Percentiles rank a stretch among this genome's conserved stretches.
These are phyloP conservation scores for Andrographis paniculata DNA, from an alignment of 305 asterid genomes.

Conservation along the genomic window DNA sequence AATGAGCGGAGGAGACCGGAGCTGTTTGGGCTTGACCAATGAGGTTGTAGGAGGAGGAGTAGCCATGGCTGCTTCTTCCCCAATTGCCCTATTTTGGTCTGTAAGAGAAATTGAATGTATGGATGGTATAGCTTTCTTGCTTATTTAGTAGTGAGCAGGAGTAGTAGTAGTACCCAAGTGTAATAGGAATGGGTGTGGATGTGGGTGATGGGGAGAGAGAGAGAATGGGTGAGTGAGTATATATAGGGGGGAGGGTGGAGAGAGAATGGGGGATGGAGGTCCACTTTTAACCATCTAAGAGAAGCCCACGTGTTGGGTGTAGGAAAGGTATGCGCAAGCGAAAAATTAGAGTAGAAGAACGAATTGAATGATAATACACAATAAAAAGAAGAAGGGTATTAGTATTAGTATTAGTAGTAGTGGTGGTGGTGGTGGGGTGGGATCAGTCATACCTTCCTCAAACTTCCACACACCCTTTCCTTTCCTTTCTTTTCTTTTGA, in stretches of 20 bases:
- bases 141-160: too few relatives aligned
- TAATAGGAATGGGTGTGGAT: neutral
- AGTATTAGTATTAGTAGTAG: too few relatives aligned
- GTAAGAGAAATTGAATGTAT: constrained; percentile 4
- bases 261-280: constrained; percentile 22
- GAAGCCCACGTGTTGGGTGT: constrained; percentile 70
- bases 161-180: neutral
- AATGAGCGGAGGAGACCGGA: too few relatives aligned
- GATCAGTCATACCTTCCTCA: constrained; percentile 24
- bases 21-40: constrained; percentile 40
- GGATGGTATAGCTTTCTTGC: too few relatives aligned
- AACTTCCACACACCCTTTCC: constrained; percentile 32
- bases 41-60: constrained; percentile 28
- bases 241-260: constrained; percentile 33
- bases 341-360: too few relatives aligned
- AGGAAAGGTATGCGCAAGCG: constrained; percentile 22
- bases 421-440: constrained; percentile 23
- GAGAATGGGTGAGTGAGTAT: constrained; percentile 26
- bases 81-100: constrained; percentile 25
- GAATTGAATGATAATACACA: too few relatives aligned
- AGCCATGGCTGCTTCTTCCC: constrained; percentile 39
- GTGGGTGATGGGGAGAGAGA: constrained; percentile 18
- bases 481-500: neutral
- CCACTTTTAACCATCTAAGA: constrained; percentile 37
- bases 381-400: neutral